phyloP scores from a whole-genome alignment of 306 rosid species.

The Prunus dulcis region DNA sequence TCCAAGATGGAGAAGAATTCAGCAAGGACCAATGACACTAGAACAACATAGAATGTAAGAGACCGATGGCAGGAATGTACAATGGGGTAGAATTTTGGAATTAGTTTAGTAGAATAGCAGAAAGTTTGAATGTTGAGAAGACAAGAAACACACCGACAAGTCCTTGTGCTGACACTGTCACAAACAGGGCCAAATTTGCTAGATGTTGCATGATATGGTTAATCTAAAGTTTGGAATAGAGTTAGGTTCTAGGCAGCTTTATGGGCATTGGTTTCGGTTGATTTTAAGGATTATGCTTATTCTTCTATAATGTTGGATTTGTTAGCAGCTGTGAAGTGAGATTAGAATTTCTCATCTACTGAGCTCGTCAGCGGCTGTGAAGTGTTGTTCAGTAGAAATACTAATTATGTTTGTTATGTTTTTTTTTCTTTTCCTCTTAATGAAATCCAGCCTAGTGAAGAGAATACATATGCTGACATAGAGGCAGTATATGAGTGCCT shows the following conservation, averaged over 20 bases:
- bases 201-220: neutral
- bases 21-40: neutral
- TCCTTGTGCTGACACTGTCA: neutral
- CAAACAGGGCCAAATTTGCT: neutral
- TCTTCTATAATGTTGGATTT: too few species aligned
- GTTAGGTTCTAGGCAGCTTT: too few species aligned
- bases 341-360: too few species aligned
- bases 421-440: neutral
- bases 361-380: too few species aligned
- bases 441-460: conserved; percentile 87
- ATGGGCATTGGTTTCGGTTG: too few species aligned
- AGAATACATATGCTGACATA: conserved; percentile 88
- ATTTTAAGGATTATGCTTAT: too few species aligned
- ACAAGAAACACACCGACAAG: neutral
- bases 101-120: neutral
- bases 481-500: conserved; percentile 97
- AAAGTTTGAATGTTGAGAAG: neutral
- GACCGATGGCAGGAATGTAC: neutral
- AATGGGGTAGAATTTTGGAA: neutral
- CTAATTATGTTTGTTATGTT: neutral
- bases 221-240: neutral
- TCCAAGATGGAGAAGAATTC: neutral
- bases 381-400: neutral
- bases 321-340: too few species aligned
- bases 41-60: neutral